These are phyloP conservation scores for Tetracladium setigerum DNA, from an alignment of 495 filamentous ascomycete genomes.

Conservation along the genomic window DNA sequence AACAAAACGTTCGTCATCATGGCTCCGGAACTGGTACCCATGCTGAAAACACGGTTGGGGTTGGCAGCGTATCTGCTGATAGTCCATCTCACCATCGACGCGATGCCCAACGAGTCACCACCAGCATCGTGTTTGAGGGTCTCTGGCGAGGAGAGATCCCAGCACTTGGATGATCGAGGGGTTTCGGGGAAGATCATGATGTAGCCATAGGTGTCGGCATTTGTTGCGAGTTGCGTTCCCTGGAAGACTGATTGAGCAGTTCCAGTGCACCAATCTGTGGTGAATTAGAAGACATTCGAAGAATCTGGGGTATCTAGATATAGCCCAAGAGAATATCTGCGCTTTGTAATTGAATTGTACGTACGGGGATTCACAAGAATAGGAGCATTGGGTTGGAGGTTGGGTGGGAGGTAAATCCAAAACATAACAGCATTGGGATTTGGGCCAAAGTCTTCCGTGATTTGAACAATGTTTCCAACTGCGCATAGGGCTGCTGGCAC, in stretches of 20 bases:
- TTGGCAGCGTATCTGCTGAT: slow-evolving; percentile 36
- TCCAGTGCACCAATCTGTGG: slow-evolving; percentile 41
- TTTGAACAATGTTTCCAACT: slow-evolving; percentile 24
- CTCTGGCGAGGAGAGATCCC: slow-evolving; percentile 49
- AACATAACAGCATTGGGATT: slow-evolving; percentile 46
- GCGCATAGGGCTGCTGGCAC: slow-evolving; percentile 6
- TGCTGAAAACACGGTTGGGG: slow-evolving; percentile 37
- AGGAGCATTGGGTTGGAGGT: slow-evolving; percentile 40
- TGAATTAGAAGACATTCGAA: neutral
- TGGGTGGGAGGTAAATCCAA: slow-evolving; percentile 48
- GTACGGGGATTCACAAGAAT: slow-evolving; percentile 45
- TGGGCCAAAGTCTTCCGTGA: slow-evolving; percentile 31
- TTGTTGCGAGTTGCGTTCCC: slow-evolving; percentile 36
- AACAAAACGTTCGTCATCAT: slow-evolving; percentile 41
- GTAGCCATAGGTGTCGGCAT: slow-evolving; percentile 47
- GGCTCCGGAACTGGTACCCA: slow-evolving; percentile 38
- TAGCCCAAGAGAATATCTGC: too few species aligned
- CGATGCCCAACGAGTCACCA: slow-evolving; percentile 50
- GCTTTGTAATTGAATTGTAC: too few species aligned
- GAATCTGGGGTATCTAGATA: too few species aligned
- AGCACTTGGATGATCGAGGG: slow-evolving; percentile 41
- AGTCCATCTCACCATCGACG: slow-evolving; percentile 47
- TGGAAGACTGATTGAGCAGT: slow-evolving; percentile 41
- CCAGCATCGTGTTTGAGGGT: slow-evolving; percentile 51
- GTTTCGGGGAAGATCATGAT: slow-evolving; percentile 49